Evolutionary conservation across 2,329 filamentous ascomycete genomes (phyloP).

Genomic region (Aspergillus alliaceus): DNA sequence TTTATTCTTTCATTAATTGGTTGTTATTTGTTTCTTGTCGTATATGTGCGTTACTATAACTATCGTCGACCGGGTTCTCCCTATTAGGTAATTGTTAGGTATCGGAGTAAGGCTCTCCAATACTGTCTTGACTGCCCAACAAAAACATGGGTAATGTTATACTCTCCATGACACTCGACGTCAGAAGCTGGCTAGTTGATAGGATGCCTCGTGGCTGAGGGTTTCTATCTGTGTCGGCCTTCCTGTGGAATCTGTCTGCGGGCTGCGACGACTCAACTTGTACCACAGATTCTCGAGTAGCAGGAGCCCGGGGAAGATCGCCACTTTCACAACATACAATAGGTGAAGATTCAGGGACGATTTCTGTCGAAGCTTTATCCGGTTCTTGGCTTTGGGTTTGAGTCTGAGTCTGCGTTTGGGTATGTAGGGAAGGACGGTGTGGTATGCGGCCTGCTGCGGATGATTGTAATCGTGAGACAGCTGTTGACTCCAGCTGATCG

Average conservation of each 20-base stretch:
- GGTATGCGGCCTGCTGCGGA: constrained; percentile 1
- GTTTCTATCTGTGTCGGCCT: constrained; percentile 9
- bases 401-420: constrained; percentile 16
- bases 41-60: background rate
- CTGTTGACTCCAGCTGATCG: constrained; percentile 12
- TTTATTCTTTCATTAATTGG: background rate
- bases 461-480: constrained; percentile 9
- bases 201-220: constrained; percentile 24
- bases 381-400: constrained; percentile 22
- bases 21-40: background rate
- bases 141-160: constrained; percentile 41
- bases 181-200: constrained; percentile 37
- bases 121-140: constrained; percentile 39
- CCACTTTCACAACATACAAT: constrained; percentile 19
- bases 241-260: constrained; percentile 25
- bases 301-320: constrained; percentile 18
- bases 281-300: constrained; percentile 29
- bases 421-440: background rate
- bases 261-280: constrained; percentile 45
- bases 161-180: constrained; percentile 46
- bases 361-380: constrained; percentile 28
- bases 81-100: background rate
- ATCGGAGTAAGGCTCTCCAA: constrained; percentile 38
- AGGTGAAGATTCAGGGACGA: constrained; percentile 44
- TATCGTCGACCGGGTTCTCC: background rate